Evolutionary conservation across 257 asterid species (phyloP).

Genomic region (Lavandula angustifolia): DNA sequence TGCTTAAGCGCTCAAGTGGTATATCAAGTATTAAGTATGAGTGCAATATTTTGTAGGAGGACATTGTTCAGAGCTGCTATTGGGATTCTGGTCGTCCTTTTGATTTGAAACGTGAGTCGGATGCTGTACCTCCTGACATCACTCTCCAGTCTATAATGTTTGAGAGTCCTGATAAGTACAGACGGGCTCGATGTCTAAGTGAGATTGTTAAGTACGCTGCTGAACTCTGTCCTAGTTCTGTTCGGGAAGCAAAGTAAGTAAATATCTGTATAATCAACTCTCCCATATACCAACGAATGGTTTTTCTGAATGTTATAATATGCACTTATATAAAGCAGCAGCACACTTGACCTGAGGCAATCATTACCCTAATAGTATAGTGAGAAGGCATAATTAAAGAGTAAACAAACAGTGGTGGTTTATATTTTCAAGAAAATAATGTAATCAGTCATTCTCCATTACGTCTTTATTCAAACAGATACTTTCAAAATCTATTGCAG

Average conservation of each 20-base stretch:
- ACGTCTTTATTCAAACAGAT: slow-evolving; percentile 17
- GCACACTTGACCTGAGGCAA: background rate
- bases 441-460: slow-evolving; percentile 12
- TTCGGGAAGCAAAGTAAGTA: slow-evolving; percentile 92
- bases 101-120: slow-evolving; percentile 92
- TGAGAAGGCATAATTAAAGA: background rate
- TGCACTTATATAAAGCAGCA: slow-evolving; percentile 23
- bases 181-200: slow-evolving; percentile 98
- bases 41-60: slow-evolving; percentile 62
- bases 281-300: slow-evolving; percentile 8
- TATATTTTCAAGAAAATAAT: slow-evolving; percentile 18
- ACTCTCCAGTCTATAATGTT: slow-evolving; percentile 91
- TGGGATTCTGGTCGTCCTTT: slow-evolving; percentile 97
- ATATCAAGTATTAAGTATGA: slow-evolving; percentile 24
- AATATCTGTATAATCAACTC: slow-evolving; percentile 20
- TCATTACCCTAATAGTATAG: slow-evolving; percentile 5
- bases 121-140: slow-evolving; percentile 89
- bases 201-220: slow-evolving; percentile 93
- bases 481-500: slow-evolving; percentile 49
- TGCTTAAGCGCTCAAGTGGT: slow-evolving; percentile 5
- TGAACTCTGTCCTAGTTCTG: slow-evolving; percentile 92
- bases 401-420: background rate
- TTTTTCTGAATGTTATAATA: slow-evolving; percentile 21
- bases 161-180: slow-evolving; percentile 95
- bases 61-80: slow-evolving; percentile 98